A percentile compares a stretch with the other conserved stretches of the same genome.
phyloP scores from a whole-genome alignment of 192 early-diverging fungal genomes.

The Backusella morwellensis region DNA sequence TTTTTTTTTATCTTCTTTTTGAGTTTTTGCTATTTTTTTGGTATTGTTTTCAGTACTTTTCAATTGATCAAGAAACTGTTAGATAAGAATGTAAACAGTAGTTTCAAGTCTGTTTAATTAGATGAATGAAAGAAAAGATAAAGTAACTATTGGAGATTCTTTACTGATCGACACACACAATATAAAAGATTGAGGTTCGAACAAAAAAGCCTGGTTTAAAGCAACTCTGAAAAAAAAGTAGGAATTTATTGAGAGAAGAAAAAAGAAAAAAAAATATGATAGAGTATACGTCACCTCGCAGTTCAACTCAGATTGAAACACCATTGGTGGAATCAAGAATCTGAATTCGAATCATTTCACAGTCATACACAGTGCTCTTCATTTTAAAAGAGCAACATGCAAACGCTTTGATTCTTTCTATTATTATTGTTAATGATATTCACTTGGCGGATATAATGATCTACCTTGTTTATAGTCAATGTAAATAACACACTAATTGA shows the following conservation, averaged over 20 bases:
- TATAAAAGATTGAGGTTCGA: conserved; percentile 8
- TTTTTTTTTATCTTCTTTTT: neutral
- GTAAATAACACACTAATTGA: no score
- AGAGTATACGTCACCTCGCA: neutral
- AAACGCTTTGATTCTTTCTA: no score
- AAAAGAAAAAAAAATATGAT: neutral
- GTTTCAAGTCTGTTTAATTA: neutral
- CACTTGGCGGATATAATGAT: no score
- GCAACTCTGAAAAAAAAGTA: neutral
- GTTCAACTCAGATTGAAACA: neutral
- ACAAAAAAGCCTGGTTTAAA: neutral
- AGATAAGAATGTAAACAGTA: neutral
- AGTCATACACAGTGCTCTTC: no score
- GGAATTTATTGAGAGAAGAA: neutral
- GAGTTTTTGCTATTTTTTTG: neutral
- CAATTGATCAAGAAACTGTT: neutral
- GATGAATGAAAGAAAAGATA: neutral
- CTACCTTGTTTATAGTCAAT: no score
- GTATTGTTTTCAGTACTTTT: neutral
- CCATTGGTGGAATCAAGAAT: no score
- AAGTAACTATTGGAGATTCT: neutral
- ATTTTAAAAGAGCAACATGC: no score
- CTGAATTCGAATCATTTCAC: no score
- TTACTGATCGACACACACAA: conserved; percentile 7
- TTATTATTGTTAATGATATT: no score